Conservation (phyloP, 1,284 basidiomycete genomes). For the Anthracocystis walkeri region DNA sequence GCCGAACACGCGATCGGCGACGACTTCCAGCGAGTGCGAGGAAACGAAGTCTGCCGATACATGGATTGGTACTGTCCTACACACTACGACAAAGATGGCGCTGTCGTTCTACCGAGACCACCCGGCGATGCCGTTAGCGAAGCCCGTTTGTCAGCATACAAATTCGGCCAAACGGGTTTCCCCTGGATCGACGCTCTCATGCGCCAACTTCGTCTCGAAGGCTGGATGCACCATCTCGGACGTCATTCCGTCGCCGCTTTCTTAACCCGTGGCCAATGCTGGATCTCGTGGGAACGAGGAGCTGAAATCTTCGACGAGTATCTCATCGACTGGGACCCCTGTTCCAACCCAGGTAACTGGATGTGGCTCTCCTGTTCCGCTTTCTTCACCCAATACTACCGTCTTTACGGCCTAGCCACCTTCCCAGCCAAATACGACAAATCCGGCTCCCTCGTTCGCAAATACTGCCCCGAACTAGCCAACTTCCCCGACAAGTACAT, state of each 20-base stretch:
- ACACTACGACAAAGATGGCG: slow-evolving; percentile 70
- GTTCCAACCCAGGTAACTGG: slow-evolving; percentile 72
- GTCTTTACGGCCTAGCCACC: slow-evolving; percentile 71
- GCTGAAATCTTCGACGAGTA: slow-evolving; percentile 73
- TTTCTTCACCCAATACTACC: slow-evolving; percentile 70
- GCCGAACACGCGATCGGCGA: slow-evolving; percentile 70
- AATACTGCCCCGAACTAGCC: slow-evolving; percentile 71
- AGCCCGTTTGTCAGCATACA: slow-evolving; percentile 71
- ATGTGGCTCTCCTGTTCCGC: slow-evolving; percentile 73
- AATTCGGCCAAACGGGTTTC: slow-evolving; percentile 72
- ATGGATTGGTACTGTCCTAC: slow-evolving; percentile 72
- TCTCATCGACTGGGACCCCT: slow-evolving; percentile 71
- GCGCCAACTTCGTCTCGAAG: slow-evolving; percentile 72
- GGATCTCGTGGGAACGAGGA: slow-evolving; percentile 75
- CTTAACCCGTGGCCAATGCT: slow-evolving; percentile 74
- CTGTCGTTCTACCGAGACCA: slow-evolving; percentile 70
- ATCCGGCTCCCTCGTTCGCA: slow-evolving; percentile 71
- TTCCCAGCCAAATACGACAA: slow-evolving; percentile 73
- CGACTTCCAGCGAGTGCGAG: slow-evolving; percentile 71
- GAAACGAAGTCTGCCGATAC: slow-evolving; percentile 71
- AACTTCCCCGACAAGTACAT: slow-evolving; percentile 64
- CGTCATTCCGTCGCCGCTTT: slow-evolving; percentile 74
- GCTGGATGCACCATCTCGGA: slow-evolving; percentile 71
- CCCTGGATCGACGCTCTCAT: slow-evolving; percentile 73
- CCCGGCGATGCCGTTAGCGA: slow-evolving; percentile 70